Base-by-base conservation (phyloP, 2,329 filamentous ascomycete genomes). In the Neophaeococcomyces mojaviensis region DNA sequence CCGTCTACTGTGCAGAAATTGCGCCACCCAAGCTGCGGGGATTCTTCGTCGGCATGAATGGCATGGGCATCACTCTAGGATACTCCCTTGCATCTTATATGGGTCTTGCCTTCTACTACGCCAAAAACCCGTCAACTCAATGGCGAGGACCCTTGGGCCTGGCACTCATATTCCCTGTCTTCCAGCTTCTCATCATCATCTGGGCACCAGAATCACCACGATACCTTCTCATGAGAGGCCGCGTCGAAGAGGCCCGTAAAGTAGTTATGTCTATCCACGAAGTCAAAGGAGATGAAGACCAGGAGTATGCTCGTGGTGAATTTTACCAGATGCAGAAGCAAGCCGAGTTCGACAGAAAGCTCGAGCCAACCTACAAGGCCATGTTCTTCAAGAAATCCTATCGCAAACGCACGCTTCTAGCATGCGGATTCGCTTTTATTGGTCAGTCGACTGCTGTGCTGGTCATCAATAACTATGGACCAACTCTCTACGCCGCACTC, bases 131-230 rank as follows among this genome's bases (percentile, higher is more conserved):
- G 3, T 31, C 24, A 9, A 31, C 44, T 1, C 50, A 52, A 22
- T 52, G 50, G 50, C 48, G 50, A 6, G 50, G 30, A n/a, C 50
- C 50, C 5, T 20, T 50, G 13, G 50, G 50, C 2, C 43, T 52
- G 18, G 48, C 47, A 2, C 41, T 52, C 3, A 40, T 52, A 4
- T 52, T 39, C 37, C 50, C 50, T 1, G 1, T 56, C 32, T 24
- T 55, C 19, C 52, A 59, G 37, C 24, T 28, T 10, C 10, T 28
- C 10, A 10, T 28, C 24, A 28, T 28, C 24, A 40, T 52, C 2
- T 55, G 59, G 42, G 52, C 58, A 20, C 59, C 58, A 2, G 58
- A 60, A 43, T 57, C 53, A 0, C 58, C 57, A 8, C 48, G 56
- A 10, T 59, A 52, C 33, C 49, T 59, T 15, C 52, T 58, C 48